phyloP scores from a whole-genome alignment of 2,329 filamentous ascomycete species.

The Colletotrichum gloeosporioides region DNA sequence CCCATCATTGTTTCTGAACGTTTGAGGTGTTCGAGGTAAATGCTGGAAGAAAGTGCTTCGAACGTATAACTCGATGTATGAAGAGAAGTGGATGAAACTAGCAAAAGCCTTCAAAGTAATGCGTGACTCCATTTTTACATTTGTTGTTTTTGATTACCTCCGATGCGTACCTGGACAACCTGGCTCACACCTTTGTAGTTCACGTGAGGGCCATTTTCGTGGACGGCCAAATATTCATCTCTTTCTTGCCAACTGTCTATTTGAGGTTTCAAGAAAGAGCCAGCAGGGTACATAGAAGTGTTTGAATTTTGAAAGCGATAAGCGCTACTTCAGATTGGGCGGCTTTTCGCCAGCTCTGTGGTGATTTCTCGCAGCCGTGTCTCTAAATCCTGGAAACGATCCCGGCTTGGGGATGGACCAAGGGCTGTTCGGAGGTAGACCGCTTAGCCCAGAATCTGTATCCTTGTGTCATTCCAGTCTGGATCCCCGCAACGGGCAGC shows the following conservation, averaged over 20 bases:
- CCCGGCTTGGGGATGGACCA: too few relatives aligned
- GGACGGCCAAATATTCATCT: background rate
- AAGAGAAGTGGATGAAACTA: rapidly evolving
- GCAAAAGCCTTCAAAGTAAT: background rate
- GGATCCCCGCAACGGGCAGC: background rate
- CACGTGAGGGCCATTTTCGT: background rate
- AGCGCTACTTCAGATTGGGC: too few relatives aligned
- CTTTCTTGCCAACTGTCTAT: background rate
- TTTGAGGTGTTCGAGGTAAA: background rate
- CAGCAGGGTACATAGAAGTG: background rate
- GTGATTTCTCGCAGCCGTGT: too few relatives aligned
- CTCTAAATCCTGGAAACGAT: too few relatives aligned
- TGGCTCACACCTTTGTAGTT: background rate
- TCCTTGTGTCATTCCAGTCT: too few relatives aligned
- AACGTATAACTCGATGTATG: background rate
- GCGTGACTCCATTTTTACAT: background rate
- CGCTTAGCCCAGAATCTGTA: too few relatives aligned
- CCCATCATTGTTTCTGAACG: background rate
- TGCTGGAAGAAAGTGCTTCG: rapidly evolving
- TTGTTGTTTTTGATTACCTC: background rate
- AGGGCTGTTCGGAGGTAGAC: too few relatives aligned
- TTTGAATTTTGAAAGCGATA: too few relatives aligned
- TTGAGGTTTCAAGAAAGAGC: rapidly evolving
- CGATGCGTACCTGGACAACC: background rate
- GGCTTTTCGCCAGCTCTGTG: too few relatives aligned